Conservation (phyloP, 495 filamentous ascomycete species). For the Oidiodendron maius region DNA sequence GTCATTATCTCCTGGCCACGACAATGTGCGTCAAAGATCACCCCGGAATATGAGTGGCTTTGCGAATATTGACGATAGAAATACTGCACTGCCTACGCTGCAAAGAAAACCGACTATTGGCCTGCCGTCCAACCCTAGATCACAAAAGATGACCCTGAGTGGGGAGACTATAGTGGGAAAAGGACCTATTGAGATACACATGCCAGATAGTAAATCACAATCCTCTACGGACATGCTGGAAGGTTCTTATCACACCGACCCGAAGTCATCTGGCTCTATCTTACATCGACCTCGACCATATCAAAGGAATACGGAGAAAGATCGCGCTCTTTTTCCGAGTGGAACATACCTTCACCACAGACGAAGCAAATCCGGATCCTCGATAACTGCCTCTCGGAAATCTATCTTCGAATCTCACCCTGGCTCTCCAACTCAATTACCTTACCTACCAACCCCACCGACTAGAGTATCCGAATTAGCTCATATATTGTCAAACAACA, state of each 20-base stretch:
- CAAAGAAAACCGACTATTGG: constrained; percentile 42
- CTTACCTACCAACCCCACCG: constrained; percentile 32
- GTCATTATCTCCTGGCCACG: constrained; percentile 22
- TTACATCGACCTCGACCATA: constrained; percentile 48
- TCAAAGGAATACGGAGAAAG: constrained; percentile 34
- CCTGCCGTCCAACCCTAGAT: constrained; percentile 41
- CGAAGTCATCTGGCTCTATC: constrained; percentile 28
- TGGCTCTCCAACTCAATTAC: constrained; percentile 43
- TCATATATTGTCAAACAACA: constrained; percentile 34
- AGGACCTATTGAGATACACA: constrained; percentile 43
- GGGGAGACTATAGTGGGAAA: constrained; percentile 25
- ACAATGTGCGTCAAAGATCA: constrained; percentile 21
- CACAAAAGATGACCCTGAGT: constrained; percentile 30
- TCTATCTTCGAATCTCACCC: constrained; percentile 35
- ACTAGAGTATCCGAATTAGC: constrained; percentile 26
- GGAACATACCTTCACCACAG: constrained; percentile 34
- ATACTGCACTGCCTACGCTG: constrained; percentile 28
- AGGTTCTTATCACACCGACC: constrained; percentile 4
- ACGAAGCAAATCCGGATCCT: constrained; percentile 39
- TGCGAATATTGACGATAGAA: constrained; percentile 5
- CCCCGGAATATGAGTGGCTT: constrained; percentile 17
- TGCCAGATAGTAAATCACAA: constrained; percentile 47
- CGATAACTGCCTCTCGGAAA: constrained; percentile 31
- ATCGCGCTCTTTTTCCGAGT: constrained; percentile 33
- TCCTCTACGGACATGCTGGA: constrained; percentile 20